Conservation (phyloP, 2,329 filamentous ascomycete genomes). For the Herpotrichia juniperi region DNA sequence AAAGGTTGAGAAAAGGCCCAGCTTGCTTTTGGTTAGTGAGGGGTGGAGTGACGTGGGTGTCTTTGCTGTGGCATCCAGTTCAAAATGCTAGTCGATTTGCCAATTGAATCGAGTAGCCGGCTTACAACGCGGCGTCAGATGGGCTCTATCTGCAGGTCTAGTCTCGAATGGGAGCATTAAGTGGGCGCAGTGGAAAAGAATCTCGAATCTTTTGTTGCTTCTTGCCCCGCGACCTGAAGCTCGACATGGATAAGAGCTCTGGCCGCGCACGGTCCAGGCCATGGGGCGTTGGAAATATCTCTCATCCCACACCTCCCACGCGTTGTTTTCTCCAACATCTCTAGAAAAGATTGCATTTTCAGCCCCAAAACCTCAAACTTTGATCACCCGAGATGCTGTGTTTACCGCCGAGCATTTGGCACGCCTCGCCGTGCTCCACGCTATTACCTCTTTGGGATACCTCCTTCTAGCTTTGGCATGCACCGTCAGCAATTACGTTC, state of each 20-base stretch:
- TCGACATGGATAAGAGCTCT: conserved; percentile 16
- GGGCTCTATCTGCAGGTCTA: conserved; percentile 5
- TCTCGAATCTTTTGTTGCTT: conserved; percentile 1
- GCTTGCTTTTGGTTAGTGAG: conserved; percentile 31
- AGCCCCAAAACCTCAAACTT: not conserved
- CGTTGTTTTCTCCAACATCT: conserved; percentile 7
- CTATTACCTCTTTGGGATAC: conserved; percentile 3
- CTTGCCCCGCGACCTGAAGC: conserved; percentile 12
- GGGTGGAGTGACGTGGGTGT: conserved; percentile 36
- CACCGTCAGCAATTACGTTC: conserved; percentile 32
- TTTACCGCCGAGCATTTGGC: not conserved
- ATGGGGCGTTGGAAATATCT: not conserved
- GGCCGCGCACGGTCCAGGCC: conserved; percentile 1
- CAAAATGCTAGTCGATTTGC: conserved; percentile 17
- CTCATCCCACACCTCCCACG: conserved; percentile 9
- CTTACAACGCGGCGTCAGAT: not conserved
- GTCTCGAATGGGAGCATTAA: conserved; percentile 10
- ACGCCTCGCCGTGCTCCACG: not conserved
- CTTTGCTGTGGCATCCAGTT: conserved; percentile 20
- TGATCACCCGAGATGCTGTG: not conserved
- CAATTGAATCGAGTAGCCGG: not conserved
- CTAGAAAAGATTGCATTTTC: not conserved
- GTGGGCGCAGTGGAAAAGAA: conserved; percentile 7
- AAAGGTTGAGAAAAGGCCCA: conserved; percentile 23
- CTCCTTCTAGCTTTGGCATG: conserved; percentile 14